A percentile compares a stretch with the other conserved stretches of the same genome.
Evolutionary conservation across 768 basidiomycete species (phyloP).

Genomic region (Tulasnella sp.): DNA sequence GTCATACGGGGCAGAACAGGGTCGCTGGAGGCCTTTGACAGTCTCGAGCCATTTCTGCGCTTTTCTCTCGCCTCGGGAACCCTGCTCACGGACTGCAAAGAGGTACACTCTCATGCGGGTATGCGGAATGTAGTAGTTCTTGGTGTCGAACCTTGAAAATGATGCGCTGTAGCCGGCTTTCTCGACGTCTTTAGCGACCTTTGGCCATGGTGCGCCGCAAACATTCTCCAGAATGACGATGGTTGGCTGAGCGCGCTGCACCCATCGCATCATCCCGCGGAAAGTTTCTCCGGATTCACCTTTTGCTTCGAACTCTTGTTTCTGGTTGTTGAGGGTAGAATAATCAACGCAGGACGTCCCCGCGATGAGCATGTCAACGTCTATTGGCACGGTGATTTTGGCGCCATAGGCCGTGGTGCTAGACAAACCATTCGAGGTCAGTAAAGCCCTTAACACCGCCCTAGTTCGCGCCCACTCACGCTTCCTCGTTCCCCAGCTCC

Average conservation of each 20-base stretch:
- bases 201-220: conserved; percentile 83
- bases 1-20: conserved; percentile 87
- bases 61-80: conserved; percentile 40
- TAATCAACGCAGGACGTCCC: conserved; percentile 98
- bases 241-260: conserved; percentile 80
- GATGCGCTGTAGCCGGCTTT: conserved; percentile 74
- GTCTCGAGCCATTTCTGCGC: conserved; percentile 69
- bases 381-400: conserved; percentile 79
- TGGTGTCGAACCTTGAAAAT: conserved; percentile 74
- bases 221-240: conserved; percentile 97
- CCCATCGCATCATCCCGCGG: conserved; percentile 93
- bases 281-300: conserved; percentile 96
- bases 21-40: conserved; percentile 65
- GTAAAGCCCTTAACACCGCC: background rate
- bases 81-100: conserved; percentile 66
- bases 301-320: conserved; percentile 84
- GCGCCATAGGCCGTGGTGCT: conserved; percentile 94
- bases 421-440: conserved; percentile 14
- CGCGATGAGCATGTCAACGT: conserved; percentile 88
- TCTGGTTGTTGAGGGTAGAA: conserved; percentile 91
- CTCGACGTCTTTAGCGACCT: conserved; percentile 76
- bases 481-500: conserved; percentile 76
- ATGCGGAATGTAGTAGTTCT: conserved; percentile 91
- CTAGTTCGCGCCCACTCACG: conserved; percentile 54
- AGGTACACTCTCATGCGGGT: conserved; percentile 91